Evolutionary conservation across 257 asterid species (phyloP).

Genomic region (Henckelia pumila): DNA sequence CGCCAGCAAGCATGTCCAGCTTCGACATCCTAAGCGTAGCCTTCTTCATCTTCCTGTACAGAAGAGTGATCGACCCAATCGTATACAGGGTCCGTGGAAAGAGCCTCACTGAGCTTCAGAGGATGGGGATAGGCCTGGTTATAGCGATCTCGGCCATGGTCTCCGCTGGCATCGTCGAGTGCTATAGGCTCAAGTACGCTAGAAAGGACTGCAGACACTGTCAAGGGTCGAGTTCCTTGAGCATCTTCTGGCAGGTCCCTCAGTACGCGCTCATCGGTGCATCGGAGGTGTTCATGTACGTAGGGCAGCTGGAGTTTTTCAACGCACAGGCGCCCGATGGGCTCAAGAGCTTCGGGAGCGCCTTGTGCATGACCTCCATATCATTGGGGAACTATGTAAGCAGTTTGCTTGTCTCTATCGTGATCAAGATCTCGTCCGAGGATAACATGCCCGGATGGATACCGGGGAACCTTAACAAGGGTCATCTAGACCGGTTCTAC

Average conservation of each 20-base stretch:
- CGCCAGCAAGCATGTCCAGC: conserved; percentile 93
- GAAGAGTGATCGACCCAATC: conserved; percentile 62
- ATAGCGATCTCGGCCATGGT: conserved; percentile 79
- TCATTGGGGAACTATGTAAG: conserved; percentile 89
- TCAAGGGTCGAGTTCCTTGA: conserved; percentile 75
- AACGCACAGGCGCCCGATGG: conserved; percentile 89
- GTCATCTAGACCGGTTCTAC: conserved; percentile 77
- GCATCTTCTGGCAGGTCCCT: conserved; percentile 94
- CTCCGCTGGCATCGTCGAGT: conserved; percentile 75
- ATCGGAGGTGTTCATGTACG: conserved; percentile 92
- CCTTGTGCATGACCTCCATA: conserved; percentile 91
- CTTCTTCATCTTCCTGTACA: conserved; percentile 68
- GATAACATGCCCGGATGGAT: conserved; percentile 93
- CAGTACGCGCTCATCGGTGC: conserved; percentile 87
- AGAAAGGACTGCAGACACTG: conserved; percentile 58
- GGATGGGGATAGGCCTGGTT: conserved; percentile 92
- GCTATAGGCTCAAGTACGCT: conserved; percentile 65
- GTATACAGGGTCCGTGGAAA: conserved; percentile 36
- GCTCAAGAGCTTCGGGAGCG: conserved; percentile 92
- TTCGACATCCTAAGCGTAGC: conserved; percentile 91
- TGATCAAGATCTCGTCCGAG: conserved; percentile 66
- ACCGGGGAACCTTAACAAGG: conserved; percentile 75
- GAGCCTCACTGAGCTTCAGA: conserved; percentile 73
- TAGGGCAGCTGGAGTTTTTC: conserved; percentile 87
- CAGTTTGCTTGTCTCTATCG: conserved; percentile 71